phyloP scores from a whole-genome alignment of 2,329 filamentous ascomycete genomes.

The Exserohilum turcica region DNA sequence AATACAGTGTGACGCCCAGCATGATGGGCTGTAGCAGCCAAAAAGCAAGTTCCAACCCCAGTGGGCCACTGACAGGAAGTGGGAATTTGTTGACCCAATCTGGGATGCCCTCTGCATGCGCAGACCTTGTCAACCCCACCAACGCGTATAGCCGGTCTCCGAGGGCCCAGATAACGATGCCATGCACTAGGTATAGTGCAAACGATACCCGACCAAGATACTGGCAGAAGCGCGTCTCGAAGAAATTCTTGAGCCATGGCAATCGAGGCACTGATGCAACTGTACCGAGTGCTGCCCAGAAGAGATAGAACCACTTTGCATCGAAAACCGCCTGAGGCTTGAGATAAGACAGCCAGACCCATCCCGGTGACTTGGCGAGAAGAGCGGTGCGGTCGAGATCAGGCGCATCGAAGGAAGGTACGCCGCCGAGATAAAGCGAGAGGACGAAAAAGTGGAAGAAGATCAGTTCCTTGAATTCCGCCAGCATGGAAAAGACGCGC shows the following conservation, averaged over 20 bases:
- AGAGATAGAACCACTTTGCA: slow-evolving; percentile 71
- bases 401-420: slow-evolving; percentile 57
- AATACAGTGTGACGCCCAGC: slow-evolving; percentile 38
- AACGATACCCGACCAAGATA: slow-evolving; percentile 64
- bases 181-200: slow-evolving; percentile 64
- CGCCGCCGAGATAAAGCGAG: slow-evolving; percentile 64
- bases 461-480: slow-evolving; percentile 56
- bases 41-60: slow-evolving; percentile 63
- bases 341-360: slow-evolving; percentile 64
- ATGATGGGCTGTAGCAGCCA: slow-evolving; percentile 63
- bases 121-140: slow-evolving; percentile 59
- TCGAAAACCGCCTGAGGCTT: slow-evolving; percentile 70
- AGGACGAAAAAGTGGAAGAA: slow-evolving; percentile 52
- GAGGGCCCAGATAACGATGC: slow-evolving; percentile 52
- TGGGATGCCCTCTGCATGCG: slow-evolving; percentile 58
- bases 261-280: slow-evolving; percentile 64
- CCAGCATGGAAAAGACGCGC: slow-evolving; percentile 56
- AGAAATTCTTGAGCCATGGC: slow-evolving; percentile 54
- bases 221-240: slow-evolving; percentile 57
- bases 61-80: slow-evolving; percentile 60
- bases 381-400: slow-evolving; percentile 50
- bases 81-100: slow-evolving; percentile 63
- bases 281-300: slow-evolving; percentile 63
- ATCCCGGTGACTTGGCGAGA: slow-evolving; percentile 62
- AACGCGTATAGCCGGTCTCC: slow-evolving; percentile 66